Base-by-base conservation (phyloP, 257 asterid genomes). In the Misopates orontium region DNA sequence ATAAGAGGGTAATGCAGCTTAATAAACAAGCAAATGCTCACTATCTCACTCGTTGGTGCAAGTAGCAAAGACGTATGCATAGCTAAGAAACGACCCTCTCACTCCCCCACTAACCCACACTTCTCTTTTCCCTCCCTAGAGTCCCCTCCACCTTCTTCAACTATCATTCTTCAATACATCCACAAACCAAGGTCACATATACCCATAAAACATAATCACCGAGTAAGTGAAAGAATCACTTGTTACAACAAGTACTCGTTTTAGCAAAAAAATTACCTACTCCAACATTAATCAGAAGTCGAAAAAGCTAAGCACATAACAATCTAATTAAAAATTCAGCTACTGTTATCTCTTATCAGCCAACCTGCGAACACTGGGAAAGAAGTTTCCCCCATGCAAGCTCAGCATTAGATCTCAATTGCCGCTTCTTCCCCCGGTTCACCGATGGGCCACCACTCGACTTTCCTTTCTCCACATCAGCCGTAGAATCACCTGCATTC, bases 381-480 rank as follows among this genome's bases (percentile, higher is more conserved):
- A 87, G 81, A 62, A 93, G 91, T 75, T 81, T 82, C 24, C 97
- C 97, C 98, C 97, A 93, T 73, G 97, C 90, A 80, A 24, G 79
- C 62, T 83, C 94, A 10, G 44, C 60, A 71, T 68, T 71, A 21
- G 85, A 68, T 70, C 80, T 85, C 72, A 74, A 76, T 66, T 72
- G 84, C 76, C 84, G 80, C 67, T 85, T 87, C 78, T 79, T 81
- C 47, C 78, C 88, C 19, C 80, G 78, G 66, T 47, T 78, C 64
- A 61, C 55, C 0, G 61, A 40, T 13, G 80, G 32, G 53, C 64
- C 81, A 11, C 19, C 66, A 76, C 44, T 62, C 4, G 78, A 39
- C 71, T 84, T 89, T 40, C 67, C 75, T 65, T 79, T 86, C 64
- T 79, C 85, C 28, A 7, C 81, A 77, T 76, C 83, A 52, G 65